These are phyloP conservation scores for Phialophora tarda DNA, from an alignment of 2,329 filamentous ascomycete genomes.

Conservation along the genomic window DNA sequence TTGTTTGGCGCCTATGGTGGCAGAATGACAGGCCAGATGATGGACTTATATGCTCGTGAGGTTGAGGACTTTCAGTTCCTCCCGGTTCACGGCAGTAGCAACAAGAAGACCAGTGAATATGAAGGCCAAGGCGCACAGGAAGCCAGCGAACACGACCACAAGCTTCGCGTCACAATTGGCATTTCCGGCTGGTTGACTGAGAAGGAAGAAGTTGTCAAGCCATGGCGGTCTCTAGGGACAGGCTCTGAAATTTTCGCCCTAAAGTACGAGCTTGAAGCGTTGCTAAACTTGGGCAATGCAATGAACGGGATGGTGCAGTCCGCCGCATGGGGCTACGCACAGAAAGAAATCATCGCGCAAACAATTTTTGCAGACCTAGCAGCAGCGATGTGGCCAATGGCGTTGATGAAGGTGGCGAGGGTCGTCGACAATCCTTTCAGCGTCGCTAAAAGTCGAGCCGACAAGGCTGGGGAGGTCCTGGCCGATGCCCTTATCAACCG, in stretches of 20 bases:
- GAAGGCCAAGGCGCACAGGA: conserved; percentile 52
- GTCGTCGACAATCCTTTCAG: conserved; percentile 82
- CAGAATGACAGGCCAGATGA: conserved; percentile 80
- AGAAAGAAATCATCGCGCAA: conserved; percentile 74
- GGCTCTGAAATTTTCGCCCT: conserved; percentile 81
- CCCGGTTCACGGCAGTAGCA: conserved; percentile 64
- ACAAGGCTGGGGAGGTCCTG: conserved; percentile 79
- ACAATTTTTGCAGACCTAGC: conserved; percentile 72
- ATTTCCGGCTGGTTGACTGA: conserved; percentile 81
- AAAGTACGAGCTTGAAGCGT: conserved; percentile 78
- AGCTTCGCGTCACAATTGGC: conserved; percentile 80
- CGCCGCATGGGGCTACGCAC: conserved; percentile 78
- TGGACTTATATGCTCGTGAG: conserved; percentile 85
- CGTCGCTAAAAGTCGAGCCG: conserved; percentile 74
- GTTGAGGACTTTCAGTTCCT: conserved; percentile 89
- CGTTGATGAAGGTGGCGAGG: conserved; percentile 68
- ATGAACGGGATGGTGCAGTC: conserved; percentile 79
- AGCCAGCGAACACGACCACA: conserved; percentile 55
- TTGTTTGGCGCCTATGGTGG: conserved; percentile 92
- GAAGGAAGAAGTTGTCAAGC: conserved; percentile 72
- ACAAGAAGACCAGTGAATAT: conserved; percentile 52
- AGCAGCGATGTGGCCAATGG: conserved; percentile 72
- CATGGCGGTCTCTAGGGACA: conserved; percentile 77
- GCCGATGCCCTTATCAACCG: conserved; percentile 82
- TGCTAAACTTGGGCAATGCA: conserved; percentile 77